These are phyloP conservation scores for Gynandropsis gynandra DNA, from an alignment of 345 rosid genomes.

Conservation along the genomic window DNA sequence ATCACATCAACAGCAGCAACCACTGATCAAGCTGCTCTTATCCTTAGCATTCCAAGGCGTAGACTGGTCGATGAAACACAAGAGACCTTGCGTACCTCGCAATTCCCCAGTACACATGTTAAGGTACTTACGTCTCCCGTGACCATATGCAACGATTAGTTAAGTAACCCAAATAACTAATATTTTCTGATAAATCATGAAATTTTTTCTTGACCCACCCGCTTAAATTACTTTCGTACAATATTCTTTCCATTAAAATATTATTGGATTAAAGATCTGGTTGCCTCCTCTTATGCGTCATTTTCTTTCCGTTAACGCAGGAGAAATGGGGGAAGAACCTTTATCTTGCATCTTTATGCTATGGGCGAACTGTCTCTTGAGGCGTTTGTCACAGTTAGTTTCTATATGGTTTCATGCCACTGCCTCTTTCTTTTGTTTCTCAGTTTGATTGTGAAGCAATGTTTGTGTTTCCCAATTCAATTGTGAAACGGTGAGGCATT, in stretches of 20 bases:
- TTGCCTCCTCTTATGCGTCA: not conserved
- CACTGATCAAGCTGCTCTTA: conserved; percentile 84
- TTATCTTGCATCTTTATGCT: conserved; percentile 65
- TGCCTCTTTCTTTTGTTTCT: conserved; percentile 11
- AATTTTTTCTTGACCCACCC: not conserved
- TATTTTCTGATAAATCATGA: not conserved
- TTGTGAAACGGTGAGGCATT: conserved; percentile 15
- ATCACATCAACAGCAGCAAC: conserved; percentile 95
- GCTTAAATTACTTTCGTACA: conserved; percentile 1
- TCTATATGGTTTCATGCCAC: conserved; percentile 13
- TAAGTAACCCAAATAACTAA: too few species aligned
- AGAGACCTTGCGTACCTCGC: conserved; percentile 90
- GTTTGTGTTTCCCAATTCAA: conserved; percentile 1
- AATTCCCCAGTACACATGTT: conserved; percentile 91
- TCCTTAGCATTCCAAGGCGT: conserved; percentile 78
- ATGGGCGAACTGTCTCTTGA: conserved; percentile 75
- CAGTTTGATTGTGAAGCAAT: conserved; percentile 25
- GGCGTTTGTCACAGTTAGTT: not conserved
- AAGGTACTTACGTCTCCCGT: conserved; percentile 46
- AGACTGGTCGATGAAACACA: conserved; percentile 86
- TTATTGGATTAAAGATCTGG: too few species aligned
- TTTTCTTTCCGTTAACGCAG: conserved; percentile 30
- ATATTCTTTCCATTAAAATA: too few species aligned
- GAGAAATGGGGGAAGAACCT: conserved; percentile 89
- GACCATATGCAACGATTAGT: too few species aligned